Base-by-base conservation (phyloP, 495 filamentous ascomycete species). In the Penicillium cinerascens region DNA sequence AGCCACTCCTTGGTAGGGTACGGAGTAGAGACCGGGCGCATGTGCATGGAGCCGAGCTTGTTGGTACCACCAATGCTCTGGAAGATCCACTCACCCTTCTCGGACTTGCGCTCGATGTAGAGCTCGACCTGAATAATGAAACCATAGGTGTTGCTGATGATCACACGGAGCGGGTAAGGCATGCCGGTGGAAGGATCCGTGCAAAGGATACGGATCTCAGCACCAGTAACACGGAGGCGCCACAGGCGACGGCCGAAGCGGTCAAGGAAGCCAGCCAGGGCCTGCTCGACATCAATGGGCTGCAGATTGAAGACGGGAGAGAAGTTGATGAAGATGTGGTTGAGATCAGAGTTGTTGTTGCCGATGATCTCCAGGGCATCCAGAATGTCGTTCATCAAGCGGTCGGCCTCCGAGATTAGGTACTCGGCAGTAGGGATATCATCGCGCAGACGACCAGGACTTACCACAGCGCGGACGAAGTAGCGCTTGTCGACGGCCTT, bases 291-390 rank as follows among this genome's bases (percentile, higher is more conserved):
- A 74, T 96, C 92, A 48, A 83, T 70, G 10, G 93, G 91, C 66
- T 88, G 77, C 35, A 98, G 82, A 63, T 91, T 90, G 84, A 98
- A 97, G 44, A 97, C 88, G 10, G 87, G 87, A 0, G 88, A 89
- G 78, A 98, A 98, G 81, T 98, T 97, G 78, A 98, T 91, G 81
- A 97, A 98, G 82, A 98, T 96, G 77, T 98, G 95, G 78, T 98
- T 98, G 61, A 98, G 79, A 79, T 98, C 93, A 42, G 93, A 96
- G 79, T 96, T 92, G 81, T 95, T 97, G 81, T 95, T 96, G 51
- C 95, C 95, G 62, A 97, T 92, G 60, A 98, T 95, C 81, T 98
- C 93, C 49, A 98, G 74, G 16, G 93, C 95, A 70, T 97, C 93
- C 42, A 98, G 80, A 67, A 98, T 97, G 65, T 98, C 93, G 72